Percentiles rank a stretch among this genome's conserved stretches.
These are phyloP conservation scores for Ustilago nuda DNA, from an alignment of 1,284 basidiomycete species.

Conservation along the genomic window DNA sequence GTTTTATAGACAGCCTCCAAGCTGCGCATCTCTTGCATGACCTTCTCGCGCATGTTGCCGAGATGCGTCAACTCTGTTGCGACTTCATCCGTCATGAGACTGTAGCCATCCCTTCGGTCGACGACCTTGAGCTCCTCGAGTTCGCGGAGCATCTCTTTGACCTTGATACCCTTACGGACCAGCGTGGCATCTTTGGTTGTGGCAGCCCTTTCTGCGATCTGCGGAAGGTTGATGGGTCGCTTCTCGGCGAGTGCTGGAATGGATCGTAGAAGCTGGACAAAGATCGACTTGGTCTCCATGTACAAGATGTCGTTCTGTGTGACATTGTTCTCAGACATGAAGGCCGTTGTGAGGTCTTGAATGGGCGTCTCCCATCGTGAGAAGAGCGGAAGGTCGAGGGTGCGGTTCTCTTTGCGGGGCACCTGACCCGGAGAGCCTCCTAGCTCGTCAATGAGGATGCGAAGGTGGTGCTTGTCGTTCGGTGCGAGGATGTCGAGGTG, in stretches of 20 bases:
- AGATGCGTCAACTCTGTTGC: constrained; percentile 93
- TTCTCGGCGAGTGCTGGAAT: constrained; percentile 83
- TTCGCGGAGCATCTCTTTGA: constrained; percentile 97
- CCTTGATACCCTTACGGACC: constrained; percentile 96
- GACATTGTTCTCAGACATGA: constrained; percentile 90
- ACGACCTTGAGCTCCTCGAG: constrained; percentile 90
- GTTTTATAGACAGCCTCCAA: constrained; percentile 98
- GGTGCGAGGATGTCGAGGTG: constrained; percentile 95
- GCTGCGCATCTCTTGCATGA: constrained; percentile 88
- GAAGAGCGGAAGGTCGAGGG: constrained; percentile 90
- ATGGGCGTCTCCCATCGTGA: constrained; percentile 99
- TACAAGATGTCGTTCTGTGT: constrained; percentile 98
- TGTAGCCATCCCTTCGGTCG: constrained; percentile 84
- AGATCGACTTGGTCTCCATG: constrained; percentile 99
- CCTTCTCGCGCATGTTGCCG: constrained; percentile 95
- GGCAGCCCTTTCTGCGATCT: constrained; percentile 91
- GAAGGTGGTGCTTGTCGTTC: constrained; percentile 95
- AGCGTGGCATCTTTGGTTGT: constrained; percentile 96
- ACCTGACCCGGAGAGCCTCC: constrained; percentile 92
- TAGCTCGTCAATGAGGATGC: constrained; percentile 94
- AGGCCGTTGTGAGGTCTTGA: constrained; percentile 92
- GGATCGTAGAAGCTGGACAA: constrained; percentile 95
- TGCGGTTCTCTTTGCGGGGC: constrained; percentile 94
- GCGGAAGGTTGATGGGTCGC: constrained; percentile 87
- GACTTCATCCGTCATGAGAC: constrained; percentile 97